Percentiles rank a stretch among this genome's conserved stretches.
Evolutionary conservation across 768 basidiomycete genomes (phyloP).

Genomic region (Boletus sp.): DNA sequence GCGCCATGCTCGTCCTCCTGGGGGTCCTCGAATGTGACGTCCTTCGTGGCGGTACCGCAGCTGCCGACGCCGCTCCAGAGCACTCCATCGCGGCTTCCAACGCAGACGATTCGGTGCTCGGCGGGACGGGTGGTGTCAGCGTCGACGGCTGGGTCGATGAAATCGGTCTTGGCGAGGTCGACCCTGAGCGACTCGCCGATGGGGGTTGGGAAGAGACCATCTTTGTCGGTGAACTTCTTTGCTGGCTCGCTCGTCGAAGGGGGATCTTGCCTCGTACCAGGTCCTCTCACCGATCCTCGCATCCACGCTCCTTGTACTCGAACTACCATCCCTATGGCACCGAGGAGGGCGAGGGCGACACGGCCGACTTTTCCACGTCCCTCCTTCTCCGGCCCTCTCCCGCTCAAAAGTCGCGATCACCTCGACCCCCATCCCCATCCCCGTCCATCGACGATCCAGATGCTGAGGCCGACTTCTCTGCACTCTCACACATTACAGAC

Average conservation of each 20-base stretch:
- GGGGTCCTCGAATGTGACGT: slow-evolving; percentile 70
- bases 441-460: background rate
- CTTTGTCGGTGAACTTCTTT: slow-evolving; percentile 62
- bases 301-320: slow-evolving; percentile 16
- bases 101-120: slow-evolving; percentile 28
- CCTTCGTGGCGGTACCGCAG: slow-evolving; percentile 45
- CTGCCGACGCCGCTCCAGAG: background rate
- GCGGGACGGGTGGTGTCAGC: slow-evolving; percentile 23
- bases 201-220: slow-evolving; percentile 67
- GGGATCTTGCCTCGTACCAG: slow-evolving; percentile 30
- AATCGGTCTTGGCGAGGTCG: slow-evolving; percentile 62
- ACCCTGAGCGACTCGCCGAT: slow-evolving; percentile 59
- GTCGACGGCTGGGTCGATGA: slow-evolving; percentile 39
- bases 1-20: slow-evolving; percentile 71
- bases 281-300: background rate
- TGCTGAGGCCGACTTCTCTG: slow-evolving; percentile 4
- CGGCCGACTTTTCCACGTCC: slow-evolving; percentile 21
- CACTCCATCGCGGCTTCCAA: slow-evolving; percentile 7
- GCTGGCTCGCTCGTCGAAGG: slow-evolving; percentile 57
- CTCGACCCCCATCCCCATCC: background rate
- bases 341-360: slow-evolving; percentile 13
- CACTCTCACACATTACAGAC: slow-evolving; percentile 26
- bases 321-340: slow-evolving; percentile 20
- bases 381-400: slow-evolving; percentile 26
- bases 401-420: background rate